Conservation (phyloP, 2,329 filamentous ascomycete genomes). For the Rutstroemia sydowiana region DNA sequence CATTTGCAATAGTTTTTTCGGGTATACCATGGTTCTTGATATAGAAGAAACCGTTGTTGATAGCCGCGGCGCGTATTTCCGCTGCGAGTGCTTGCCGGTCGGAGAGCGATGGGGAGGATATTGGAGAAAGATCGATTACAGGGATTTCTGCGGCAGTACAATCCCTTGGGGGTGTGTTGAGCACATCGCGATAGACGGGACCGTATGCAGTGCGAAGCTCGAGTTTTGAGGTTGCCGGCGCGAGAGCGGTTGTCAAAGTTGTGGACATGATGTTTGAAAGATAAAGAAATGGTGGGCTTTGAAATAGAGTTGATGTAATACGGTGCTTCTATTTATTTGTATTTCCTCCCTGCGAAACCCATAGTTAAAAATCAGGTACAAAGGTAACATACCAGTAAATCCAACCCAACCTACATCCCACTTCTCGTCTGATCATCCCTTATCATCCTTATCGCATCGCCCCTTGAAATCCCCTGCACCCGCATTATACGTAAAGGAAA, state of each 20-base stretch:
- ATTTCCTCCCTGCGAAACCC: neutral
- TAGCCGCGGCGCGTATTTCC: slow-evolving; percentile 34
- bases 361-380: no score
- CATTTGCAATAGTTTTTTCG: slow-evolving; percentile 27
- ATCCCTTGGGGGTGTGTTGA: slow-evolving; percentile 34
- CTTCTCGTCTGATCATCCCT: neutral
- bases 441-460: neutral
- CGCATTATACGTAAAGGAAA: neutral
- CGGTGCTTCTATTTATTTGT: neutral
- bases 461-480: neutral
- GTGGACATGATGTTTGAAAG: neutral
- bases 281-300: neutral
- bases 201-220: slow-evolving; percentile 39
- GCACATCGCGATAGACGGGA: slow-evolving; percentile 37
- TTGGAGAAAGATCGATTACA: slow-evolving; percentile 36
- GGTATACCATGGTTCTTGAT: slow-evolving; percentile 38
- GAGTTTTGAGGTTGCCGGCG: slow-evolving; percentile 32
- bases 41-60: slow-evolving; percentile 42
- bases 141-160: slow-evolving; percentile 39
- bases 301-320: neutral
- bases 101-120: slow-evolving; percentile 31
- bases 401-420: neutral
- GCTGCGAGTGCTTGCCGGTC: slow-evolving; percentile 33
- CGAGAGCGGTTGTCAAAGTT: neutral
- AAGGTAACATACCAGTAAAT: no score